Conservation (phyloP, 371 early-diverging fungal species). For the Mortierella sp. region DNA sequence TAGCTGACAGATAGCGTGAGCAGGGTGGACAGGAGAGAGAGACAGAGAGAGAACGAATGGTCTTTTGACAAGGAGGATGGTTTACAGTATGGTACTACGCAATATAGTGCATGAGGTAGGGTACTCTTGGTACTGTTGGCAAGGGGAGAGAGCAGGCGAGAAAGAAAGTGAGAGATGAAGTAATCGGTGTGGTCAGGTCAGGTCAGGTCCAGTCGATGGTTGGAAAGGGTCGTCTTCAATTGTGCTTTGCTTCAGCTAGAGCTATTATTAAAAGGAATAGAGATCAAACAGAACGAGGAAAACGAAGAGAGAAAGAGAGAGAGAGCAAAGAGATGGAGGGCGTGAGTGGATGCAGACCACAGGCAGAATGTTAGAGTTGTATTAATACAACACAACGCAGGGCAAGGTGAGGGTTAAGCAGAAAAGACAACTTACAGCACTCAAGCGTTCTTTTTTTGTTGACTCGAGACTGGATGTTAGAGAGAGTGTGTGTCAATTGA, state of each 20-base stretch:
- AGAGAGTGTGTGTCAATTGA: neutral
- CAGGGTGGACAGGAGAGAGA: neutral
- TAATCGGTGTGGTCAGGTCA: constrained; percentile 10
- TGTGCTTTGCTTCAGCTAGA: neutral
- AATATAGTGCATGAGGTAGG: constrained; percentile 1
- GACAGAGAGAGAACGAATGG: neutral
- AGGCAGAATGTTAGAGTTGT: neutral
- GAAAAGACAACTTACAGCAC: neutral
- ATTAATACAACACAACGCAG: neutral
- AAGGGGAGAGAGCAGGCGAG: neutral
- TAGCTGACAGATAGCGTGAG: neutral
- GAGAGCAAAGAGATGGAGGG: neutral
- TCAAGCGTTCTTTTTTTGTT: neutral
- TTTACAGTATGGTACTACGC: neutral
- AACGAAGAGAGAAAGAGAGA: neutral
- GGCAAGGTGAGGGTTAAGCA: neutral
- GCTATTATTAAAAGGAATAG: constrained; percentile 14
- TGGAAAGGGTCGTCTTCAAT: neutral
- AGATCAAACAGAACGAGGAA: neutral
- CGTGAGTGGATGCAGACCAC: neutral
- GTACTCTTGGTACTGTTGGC: neutral
- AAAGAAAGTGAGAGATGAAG: neutral
- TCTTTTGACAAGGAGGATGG: neutral
- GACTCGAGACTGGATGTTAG: neutral
- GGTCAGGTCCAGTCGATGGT: constrained; percentile 16